These are phyloP conservation scores for Aureobasidium pullulans DNA, from an alignment of 2,329 filamentous ascomycete genomes.

Conservation along the genomic window DNA sequence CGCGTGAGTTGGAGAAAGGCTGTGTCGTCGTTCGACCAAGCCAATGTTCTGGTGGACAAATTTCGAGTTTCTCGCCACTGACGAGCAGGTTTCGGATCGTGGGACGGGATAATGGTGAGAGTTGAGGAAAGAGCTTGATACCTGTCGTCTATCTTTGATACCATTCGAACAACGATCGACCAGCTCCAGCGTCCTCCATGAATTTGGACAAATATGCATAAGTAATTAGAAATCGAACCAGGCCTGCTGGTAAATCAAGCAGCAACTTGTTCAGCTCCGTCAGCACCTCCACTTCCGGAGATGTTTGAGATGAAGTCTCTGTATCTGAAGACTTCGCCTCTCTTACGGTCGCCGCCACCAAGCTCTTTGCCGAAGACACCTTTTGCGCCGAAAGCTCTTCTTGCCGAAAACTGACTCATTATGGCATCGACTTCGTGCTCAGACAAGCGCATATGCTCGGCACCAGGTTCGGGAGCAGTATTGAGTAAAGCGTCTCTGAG, in stretches of 20 bases:
- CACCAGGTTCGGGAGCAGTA: constrained; percentile 69
- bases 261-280: background rate
- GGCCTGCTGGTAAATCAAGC: background rate
- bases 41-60: too few species aligned
- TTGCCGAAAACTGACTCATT: constrained; percentile 76
- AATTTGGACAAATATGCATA: too few species aligned
- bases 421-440: constrained; percentile 76
- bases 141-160: too few species aligned
- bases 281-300: constrained; percentile 30
- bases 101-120: too few species aligned
- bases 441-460: constrained; percentile 51
- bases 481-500: constrained; percentile 75
- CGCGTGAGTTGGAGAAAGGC: too few species aligned
- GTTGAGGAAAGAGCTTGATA: too few species aligned
- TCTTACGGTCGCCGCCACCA: constrained; percentile 35
- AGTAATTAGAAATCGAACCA: background rate
- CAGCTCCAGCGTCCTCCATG: too few species aligned
- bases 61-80: too few species aligned
- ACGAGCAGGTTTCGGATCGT: too few species aligned
- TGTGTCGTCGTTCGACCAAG: too few species aligned
- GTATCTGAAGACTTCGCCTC: constrained; percentile 88
- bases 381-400: constrained; percentile 68
- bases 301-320: constrained; percentile 71
- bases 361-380: constrained; percentile 41
- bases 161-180: too few species aligned